Conservation (phyloP, 257 asterid species). For the Capsicum rhomboideum region DNA sequence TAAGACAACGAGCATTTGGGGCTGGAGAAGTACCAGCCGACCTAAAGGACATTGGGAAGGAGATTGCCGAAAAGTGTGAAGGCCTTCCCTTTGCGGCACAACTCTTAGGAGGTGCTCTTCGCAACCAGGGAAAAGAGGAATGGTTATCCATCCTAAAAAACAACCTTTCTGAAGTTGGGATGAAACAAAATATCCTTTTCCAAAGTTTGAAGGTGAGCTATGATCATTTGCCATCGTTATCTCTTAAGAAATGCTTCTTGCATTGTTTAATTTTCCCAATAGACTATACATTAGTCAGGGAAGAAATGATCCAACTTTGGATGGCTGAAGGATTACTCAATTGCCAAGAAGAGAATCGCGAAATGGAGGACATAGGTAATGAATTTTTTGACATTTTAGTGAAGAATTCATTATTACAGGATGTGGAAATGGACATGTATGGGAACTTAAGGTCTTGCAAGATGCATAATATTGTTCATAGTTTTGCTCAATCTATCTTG, state of each 20-base stretch:
- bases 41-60: not conserved
- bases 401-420: not conserved
- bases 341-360: not conserved
- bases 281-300: not conserved
- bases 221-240: not conserved
- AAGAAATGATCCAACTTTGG: slow-evolving; percentile 5
- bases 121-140: not conserved
- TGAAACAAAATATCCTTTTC: not conserved
- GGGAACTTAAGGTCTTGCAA: not conserved
- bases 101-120: not conserved
- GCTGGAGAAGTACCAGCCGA: not conserved
- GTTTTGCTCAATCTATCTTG: not conserved
- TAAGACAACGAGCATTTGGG: not conserved
- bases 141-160: not conserved
- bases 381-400: not conserved
- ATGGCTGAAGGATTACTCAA: slow-evolving; percentile 8
- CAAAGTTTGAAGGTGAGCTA: not conserved
- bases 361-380: slow-evolving; percentile 5
- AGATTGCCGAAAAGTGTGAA: not conserved
- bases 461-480: slow-evolving; percentile 9
- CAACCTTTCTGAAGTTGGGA: not conserved
- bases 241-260: slow-evolving; percentile 5
- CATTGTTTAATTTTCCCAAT: not conserved
- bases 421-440: not conserved
- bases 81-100: not conserved